Evolutionary conservation across 2,329 filamentous ascomycete genomes (phyloP).

Genomic region (Fusarium tanahbumbuense): DNA sequence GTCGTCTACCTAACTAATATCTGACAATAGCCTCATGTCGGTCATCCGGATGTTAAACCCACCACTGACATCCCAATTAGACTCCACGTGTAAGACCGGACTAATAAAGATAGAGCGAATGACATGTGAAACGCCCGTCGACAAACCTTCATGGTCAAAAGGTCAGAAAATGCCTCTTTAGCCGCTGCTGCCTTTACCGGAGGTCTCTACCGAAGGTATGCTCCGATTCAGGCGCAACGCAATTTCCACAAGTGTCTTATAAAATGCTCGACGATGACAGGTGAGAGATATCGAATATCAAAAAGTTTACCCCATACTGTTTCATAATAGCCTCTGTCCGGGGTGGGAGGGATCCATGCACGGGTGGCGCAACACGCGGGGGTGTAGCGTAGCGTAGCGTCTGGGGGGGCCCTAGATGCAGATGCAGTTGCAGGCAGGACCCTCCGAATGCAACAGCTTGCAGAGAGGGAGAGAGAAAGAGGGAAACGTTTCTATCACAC

Average conservation of each 20-base stretch:
- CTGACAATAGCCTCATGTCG: conserved; percentile 6
- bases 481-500: conserved; percentile 7
- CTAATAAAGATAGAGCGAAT: neutral
- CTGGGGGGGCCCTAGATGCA: neutral
- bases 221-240: conserved; percentile 4
- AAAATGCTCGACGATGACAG: conserved; percentile 40
- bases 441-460: conserved; percentile 2
- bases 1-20: neutral
- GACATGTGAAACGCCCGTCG: conserved; percentile 3
- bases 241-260: neutral
- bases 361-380: conserved; percentile 22
- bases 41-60: neutral
- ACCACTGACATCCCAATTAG: conserved; percentile 11
- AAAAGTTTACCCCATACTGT: conserved; percentile 47
- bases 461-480: neutral
- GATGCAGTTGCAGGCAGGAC: conserved; percentile 12
- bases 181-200: conserved; percentile 1
- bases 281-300: conserved; percentile 43
- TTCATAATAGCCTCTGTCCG: conserved; percentile 44
- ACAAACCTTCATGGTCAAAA: neutral
- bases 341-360: conserved; percentile 22
- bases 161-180: conserved; percentile 18
- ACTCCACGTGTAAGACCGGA: neutral
- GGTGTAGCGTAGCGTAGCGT: neutral
- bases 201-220: conserved; percentile 4